Conservation (phyloP, 2,329 filamentous ascomycete species). For the Ceratocystis diversiconidia region DNA sequence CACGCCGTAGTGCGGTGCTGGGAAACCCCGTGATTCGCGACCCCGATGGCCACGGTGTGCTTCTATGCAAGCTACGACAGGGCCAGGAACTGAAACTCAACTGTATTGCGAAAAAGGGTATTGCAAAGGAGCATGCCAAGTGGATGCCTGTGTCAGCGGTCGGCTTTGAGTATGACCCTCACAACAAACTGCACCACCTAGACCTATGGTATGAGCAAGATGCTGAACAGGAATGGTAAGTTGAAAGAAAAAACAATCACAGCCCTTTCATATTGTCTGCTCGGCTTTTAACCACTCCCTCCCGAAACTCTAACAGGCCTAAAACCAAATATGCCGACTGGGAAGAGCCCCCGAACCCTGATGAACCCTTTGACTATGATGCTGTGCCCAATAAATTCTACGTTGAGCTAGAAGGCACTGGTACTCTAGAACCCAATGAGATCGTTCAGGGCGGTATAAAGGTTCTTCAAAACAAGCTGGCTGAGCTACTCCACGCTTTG, state of each 20-base stretch:
- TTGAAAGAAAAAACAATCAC: slow-evolving; percentile 17
- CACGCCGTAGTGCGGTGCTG: slow-evolving; percentile 57
- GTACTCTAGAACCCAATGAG: slow-evolving; percentile 74
- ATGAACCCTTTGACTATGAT: slow-evolving; percentile 82
- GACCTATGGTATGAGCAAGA: slow-evolving; percentile 90
- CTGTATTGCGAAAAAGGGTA: slow-evolving; percentile 95
- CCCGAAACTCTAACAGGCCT: slow-evolving; percentile 41
- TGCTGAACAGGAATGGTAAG: slow-evolving; percentile 69
- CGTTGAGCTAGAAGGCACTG: slow-evolving; percentile 81
- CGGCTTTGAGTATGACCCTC: slow-evolving; percentile 94
- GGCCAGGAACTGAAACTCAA: slow-evolving; percentile 82
- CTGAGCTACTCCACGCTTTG: slow-evolving; percentile 55
- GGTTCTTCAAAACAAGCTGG: slow-evolving; percentile 80
- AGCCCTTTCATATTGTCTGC: neutral
- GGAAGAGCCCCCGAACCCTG: slow-evolving; percentile 67
- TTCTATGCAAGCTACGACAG: slow-evolving; percentile 81
- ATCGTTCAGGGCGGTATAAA: slow-evolving; percentile 83
- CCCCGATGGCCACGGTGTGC: slow-evolving; percentile 61
- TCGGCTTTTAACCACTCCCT: slow-evolving; percentile 22
- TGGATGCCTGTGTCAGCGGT: slow-evolving; percentile 89
- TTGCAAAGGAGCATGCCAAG: slow-evolving; percentile 96
- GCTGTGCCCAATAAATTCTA: slow-evolving; percentile 78
- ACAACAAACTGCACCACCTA: slow-evolving; percentile 85
- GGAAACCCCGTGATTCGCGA: slow-evolving; percentile 76
- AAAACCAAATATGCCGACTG: slow-evolving; percentile 65